Base-by-base conservation (phyloP, 352 stramenopile species). In the Phytophthora parvispora region DNA sequence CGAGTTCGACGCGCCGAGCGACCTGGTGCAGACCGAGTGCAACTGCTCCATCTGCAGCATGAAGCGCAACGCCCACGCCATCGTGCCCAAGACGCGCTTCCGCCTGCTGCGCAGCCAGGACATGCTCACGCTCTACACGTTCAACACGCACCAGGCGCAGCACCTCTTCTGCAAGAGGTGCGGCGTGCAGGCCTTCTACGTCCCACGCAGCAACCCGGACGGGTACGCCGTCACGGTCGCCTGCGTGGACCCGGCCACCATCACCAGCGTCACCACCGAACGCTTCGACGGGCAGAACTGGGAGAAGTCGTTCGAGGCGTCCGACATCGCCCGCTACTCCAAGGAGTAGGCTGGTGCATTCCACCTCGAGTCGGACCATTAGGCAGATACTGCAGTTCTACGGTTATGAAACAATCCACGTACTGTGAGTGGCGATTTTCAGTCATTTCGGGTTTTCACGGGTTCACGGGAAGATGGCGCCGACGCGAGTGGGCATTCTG, bases 21-120 rank as follows among this genome's bases (percentile, higher is more conserved):
- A 90, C 56, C 47, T 95, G 27, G 74, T 94, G 31, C 75, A 78
- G 4, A 90, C 77, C 36, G 79, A 90, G 49, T 97, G 90, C 83
- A 97, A 95, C 69, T 97, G 90, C 73, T 93, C 86, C 34, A 89
- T 96, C 49, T 97, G 88, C 74, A 43, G 54, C 47, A 92, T 95
- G 85, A 95, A 94, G 71, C 77, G 80, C 34, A 96, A 95, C 74
- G 64, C 71, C 27, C 88, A 96, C 71, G 75, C 81, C 28, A 85
- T 95, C 65, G 76, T 97, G 13, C 84, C 86, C 24, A 60, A 56
- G 15, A 65, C 78, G 20, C 64, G 71, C 20, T 96, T 97, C 67
- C 77, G 76, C 0, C 49, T 96, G 47, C 61, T 87, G 13, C 36
- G 65, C 13, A 82, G 81, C 25, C 31, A 69, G 2, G 80, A 91